These are phyloP conservation scores for Ophiorrhiza pumila DNA, from an alignment of 257 asterid genomes.

Conservation along the genomic window DNA sequence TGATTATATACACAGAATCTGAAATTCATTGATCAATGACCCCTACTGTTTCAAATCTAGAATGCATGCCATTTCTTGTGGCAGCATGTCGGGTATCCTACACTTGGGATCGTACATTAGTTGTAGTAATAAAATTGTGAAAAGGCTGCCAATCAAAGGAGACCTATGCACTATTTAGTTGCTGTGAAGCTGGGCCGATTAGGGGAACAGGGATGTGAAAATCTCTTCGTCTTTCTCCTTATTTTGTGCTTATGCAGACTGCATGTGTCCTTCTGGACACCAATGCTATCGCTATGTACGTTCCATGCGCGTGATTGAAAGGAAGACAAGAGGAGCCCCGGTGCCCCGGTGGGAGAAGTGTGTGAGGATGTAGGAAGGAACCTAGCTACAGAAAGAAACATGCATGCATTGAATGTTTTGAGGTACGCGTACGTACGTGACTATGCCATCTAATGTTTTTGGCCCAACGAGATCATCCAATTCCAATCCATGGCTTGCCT, in stretches of 20 bases:
- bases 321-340: not conserved
- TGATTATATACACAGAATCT: no score
- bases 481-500: not conserved
- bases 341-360: no score
- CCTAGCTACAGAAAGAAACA: not conserved
- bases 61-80: conserved; percentile 13
- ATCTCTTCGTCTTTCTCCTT: not conserved
- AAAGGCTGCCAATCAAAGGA: not conserved
- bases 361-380: not conserved
- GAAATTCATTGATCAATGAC: not conserved
- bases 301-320: not conserved
- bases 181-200: not conserved
- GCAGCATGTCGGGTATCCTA: conserved; percentile 11
- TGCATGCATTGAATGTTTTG: no score
- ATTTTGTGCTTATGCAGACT: not conserved
- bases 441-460: no score
- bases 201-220: not conserved
- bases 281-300: not conserved
- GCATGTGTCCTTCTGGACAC: not conserved
- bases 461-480: no score
- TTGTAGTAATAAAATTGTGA: not conserved
- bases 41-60: not conserved
- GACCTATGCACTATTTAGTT: not conserved
- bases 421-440: no score
- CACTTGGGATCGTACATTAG: not conserved